Evolutionary conservation across 1,139 yeast species (phyloP), one percentile per base, ranked within the genome.

Genomic region (Pichia sp.): DNA sequence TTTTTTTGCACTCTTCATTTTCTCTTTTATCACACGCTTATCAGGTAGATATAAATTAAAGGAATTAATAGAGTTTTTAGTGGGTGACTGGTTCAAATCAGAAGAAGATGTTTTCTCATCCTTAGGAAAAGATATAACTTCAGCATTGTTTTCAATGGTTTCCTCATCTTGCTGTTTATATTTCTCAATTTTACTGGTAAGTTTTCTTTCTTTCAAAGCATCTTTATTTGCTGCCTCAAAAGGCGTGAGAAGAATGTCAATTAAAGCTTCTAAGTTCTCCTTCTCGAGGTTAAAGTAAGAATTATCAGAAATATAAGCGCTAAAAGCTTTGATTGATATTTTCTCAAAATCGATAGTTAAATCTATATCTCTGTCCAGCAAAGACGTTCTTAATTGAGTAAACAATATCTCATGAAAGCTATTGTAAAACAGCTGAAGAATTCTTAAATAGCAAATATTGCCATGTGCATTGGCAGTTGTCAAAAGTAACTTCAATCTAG

Each of bases 361-460:
- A 35, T 72, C 68, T 24, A 62, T 58, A 26, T 68, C 73, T 15
- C 67, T 59, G 12, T 59, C 56, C 4, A 44, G 38, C 31, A 79
- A 65, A 41, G 73, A 74, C 11, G 76, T 79, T 52, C 84, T 81
- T 45, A 89, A 66, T 43, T 77, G 78, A 45, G 74, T 74, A 12
- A 47, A 28, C 1, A 84, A 79, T 53, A 83, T 74, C 34, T 72
- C 75, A n/a, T 77, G 76, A 4, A 84, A 67, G 35, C 75, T 62
- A 0, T 73, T 70, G 55, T 78, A 82, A 22, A 84, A 66, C 2
- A 79, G 68, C 60, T 85, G 88, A 31, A 91, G 63, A 1, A 83
- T 71, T 52, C 97, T 72, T 7, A 88, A 78, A 58, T 84, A 89
- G 0, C 95, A 88, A 43, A 91, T 64, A 2, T 77, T 68, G 21